Conservation (phyloP, 2,329 filamentous ascomycete species). For the Phialemoniopsis sp. region DNA sequence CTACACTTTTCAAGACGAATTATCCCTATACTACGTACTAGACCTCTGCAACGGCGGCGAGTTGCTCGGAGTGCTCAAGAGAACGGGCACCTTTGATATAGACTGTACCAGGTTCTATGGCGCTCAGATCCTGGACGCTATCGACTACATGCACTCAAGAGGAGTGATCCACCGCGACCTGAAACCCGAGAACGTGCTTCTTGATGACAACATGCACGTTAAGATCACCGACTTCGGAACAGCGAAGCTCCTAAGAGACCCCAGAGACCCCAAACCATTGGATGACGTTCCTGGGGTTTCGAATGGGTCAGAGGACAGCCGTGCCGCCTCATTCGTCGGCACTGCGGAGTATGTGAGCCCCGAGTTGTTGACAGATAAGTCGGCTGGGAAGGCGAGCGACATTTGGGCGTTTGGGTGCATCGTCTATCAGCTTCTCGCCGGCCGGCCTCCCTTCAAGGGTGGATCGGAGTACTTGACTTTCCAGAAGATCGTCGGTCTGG, state of each 20-base stretch:
- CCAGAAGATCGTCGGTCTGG: slow-evolving; percentile 92
- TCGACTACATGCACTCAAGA: slow-evolving; percentile 96
- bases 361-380: slow-evolving; percentile 94
- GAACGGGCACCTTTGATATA: slow-evolving; percentile 88
- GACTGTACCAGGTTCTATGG: slow-evolving; percentile 94
- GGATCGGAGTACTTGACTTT: slow-evolving; percentile 96
- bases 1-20: slow-evolving; percentile 97
- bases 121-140: slow-evolving; percentile 91
- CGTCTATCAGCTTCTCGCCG: slow-evolving; percentile 90
- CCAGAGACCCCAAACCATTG: slow-evolving; percentile 39
- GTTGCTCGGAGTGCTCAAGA: slow-evolving; percentile 87
- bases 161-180: slow-evolving; percentile 95
- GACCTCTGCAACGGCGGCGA: slow-evolving; percentile 92
- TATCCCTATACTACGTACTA: slow-evolving; percentile 93
- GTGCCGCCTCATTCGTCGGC: slow-evolving; percentile 92
- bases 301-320: slow-evolving; percentile 50
- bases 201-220: slow-evolving; percentile 94
- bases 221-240: slow-evolving; percentile 99
- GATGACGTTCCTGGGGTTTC: slow-evolving; percentile 31
- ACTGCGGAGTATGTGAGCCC: slow-evolving; percentile 98
- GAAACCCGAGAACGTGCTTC: slow-evolving; percentile 93
- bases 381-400: slow-evolving; percentile 95
- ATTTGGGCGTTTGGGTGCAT: slow-evolving; percentile 99
- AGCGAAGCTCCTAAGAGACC: slow-evolving; percentile 79
- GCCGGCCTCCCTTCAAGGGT: slow-evolving; percentile 95